Evolutionary conservation across 75 land plant genomes (phyloP).

Genomic region (Isoetes taiwanensis): DNA sequence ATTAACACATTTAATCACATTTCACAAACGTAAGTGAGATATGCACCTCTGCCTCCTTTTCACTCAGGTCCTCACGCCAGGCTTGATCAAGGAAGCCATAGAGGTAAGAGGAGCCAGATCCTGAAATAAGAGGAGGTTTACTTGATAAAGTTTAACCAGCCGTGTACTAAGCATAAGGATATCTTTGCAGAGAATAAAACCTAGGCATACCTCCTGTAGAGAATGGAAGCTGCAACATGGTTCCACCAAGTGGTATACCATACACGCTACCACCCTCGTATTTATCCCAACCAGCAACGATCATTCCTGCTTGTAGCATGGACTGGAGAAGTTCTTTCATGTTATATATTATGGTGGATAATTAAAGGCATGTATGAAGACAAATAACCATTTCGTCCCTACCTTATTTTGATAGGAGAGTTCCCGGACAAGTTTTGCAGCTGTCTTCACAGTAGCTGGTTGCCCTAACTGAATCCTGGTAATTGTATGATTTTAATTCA

Average conservation of each 20-base stretch:
- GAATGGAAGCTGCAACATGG: slow-evolving; percentile 72
- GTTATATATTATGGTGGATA: too few relatives aligned
- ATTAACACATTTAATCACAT: neutral
- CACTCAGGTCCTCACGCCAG: slow-evolving; percentile 82
- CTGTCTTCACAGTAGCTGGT: slow-evolving; percentile 89
- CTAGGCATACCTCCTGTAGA: slow-evolving; percentile 70
- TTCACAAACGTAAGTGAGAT: neutral
- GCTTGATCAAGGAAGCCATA: slow-evolving; percentile 97
- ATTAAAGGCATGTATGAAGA: too few relatives aligned
- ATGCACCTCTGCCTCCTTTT: slow-evolving; percentile 92
- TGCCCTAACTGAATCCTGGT: slow-evolving; percentile 82
- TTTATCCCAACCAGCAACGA: slow-evolving; percentile 97
- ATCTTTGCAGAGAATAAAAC: too few relatives aligned
- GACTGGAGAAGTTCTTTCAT: too few relatives aligned
- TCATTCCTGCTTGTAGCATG: slow-evolving; percentile 67
- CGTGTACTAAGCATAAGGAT: too few relatives aligned
- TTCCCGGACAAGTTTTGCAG: slow-evolving; percentile 60
- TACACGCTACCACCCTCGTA: slow-evolving; percentile 88
- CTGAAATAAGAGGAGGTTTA: slow-evolving; percentile 18
- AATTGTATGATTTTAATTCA: too few relatives aligned
- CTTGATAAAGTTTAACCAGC: too few relatives aligned
- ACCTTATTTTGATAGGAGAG: slow-evolving; percentile 88
- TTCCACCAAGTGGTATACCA: slow-evolving; percentile 84
- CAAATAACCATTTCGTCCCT: too few relatives aligned
- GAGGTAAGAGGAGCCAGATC: slow-evolving; percentile 88